Conservation (phyloP, 2,329 filamentous ascomycete genomes). For the Fusarium longipes region DNA sequence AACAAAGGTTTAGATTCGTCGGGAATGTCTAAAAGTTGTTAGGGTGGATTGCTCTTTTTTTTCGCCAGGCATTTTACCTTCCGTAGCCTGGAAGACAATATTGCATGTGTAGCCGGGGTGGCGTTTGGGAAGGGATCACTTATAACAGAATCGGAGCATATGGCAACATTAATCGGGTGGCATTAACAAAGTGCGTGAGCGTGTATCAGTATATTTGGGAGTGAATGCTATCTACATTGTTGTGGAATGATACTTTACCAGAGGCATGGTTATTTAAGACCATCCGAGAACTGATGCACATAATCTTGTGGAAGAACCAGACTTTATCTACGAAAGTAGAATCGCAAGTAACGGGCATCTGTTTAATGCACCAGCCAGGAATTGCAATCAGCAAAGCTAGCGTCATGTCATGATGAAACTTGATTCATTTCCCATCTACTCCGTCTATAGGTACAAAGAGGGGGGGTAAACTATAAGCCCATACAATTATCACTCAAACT, state of each 20-base stretch:
- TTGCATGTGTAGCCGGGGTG: conserved; percentile 33
- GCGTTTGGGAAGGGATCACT: conserved; percentile 33
- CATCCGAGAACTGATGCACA: not conserved
- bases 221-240: not conserved
- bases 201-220: not conserved
- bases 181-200: not conserved
- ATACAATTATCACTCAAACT: conserved; percentile 31
- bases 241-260: not conserved
- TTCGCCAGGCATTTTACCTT: conserved; percentile 21
- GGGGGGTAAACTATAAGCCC: conserved; percentile 14
- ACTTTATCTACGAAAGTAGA: not conserved
- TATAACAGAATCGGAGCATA: conserved; percentile 29
- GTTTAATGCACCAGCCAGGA: too few species aligned
- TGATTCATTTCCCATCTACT: conserved; percentile 37
- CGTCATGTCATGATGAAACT: conserved; percentile 16
- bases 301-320: not conserved
- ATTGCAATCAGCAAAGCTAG: too few species aligned
- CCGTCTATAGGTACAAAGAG: conserved; percentile 39
- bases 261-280: not conserved
- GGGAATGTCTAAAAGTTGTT: conserved; percentile 3
- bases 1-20: not conserved
- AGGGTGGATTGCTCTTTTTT: conserved; percentile 11
- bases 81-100: conserved; percentile 17
- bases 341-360: too few species aligned
- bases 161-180: conserved; percentile 15